Conservation (phyloP, 1,284 basidiomycete genomes). For the Moniliella sp. region DNA sequence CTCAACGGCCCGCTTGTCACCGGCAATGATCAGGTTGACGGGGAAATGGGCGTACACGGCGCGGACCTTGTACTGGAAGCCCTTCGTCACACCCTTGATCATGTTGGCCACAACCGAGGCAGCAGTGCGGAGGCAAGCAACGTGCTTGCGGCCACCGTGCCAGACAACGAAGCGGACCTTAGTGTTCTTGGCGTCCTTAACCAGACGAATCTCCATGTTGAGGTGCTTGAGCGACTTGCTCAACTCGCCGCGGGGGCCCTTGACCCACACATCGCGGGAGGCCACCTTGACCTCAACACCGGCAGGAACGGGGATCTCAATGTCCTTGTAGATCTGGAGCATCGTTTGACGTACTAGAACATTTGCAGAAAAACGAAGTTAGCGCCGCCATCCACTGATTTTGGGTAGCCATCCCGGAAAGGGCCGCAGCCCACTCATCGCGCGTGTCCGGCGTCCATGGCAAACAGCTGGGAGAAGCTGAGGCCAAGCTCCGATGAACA, state of each 20-base stretch:
- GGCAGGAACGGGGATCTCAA: slow-evolving; percentile 28
- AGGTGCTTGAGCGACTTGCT: slow-evolving; percentile 33
- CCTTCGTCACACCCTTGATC: slow-evolving; percentile 53
- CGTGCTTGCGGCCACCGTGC: slow-evolving; percentile 95
- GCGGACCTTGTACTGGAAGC: slow-evolving; percentile 56
- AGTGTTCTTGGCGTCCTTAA: slow-evolving; percentile 39
- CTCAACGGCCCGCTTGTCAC: slow-evolving; percentile 56
- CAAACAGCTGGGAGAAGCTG: no score
- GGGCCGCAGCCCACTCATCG: no score
- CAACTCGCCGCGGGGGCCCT: slow-evolving; percentile 31
- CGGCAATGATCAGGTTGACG: slow-evolving; percentile 93
- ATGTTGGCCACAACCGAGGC: slow-evolving; percentile 86
- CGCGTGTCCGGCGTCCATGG: no score
- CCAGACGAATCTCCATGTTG: slow-evolving; percentile 33
- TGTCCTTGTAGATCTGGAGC: slow-evolving; percentile 34
- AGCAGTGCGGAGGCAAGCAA: slow-evolving; percentile 89
- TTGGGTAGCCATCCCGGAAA: no score
- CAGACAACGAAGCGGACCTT: slow-evolving; percentile 82
- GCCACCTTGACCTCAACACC: slow-evolving; percentile 22
- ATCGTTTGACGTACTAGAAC: no score
- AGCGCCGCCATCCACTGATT: no score
- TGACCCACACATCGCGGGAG: slow-evolving; percentile 29
- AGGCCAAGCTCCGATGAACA: no score
- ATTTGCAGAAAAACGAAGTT: no score
- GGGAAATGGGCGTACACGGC: slow-evolving; percentile 98